Conservation (phyloP, 768 basidiomycete species). For the Boletus subcaerulescens region DNA sequence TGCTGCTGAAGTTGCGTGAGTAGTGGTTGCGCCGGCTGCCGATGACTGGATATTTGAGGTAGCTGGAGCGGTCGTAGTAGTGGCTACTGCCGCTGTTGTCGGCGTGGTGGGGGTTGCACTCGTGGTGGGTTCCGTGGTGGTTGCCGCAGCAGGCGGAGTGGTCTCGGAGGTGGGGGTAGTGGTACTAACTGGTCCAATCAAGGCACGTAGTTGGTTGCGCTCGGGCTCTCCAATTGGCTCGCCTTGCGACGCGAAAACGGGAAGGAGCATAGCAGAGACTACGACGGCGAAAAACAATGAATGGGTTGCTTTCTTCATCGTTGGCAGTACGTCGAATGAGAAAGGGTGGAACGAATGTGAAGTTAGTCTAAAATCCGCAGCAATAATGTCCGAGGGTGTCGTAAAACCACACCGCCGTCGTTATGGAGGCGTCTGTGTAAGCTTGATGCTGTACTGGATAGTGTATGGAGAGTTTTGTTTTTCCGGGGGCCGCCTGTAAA, state of each 20-base stretch:
- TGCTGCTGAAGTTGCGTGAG: conserved; percentile 3
- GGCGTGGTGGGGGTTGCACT: background rate
- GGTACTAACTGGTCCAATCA: background rate
- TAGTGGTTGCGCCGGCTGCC: background rate
- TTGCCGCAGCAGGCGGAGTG: background rate
- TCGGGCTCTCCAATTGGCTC: conserved; percentile 14
- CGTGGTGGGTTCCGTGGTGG: conserved; percentile 6
- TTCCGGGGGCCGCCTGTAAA: background rate
- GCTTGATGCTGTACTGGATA: background rate
- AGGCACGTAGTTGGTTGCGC: conserved; percentile 17
- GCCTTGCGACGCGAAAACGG: conserved; percentile 21
- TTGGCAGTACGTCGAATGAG: conserved; percentile 3
- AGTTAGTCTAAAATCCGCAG: conserved; percentile 26
- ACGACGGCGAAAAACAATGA: conserved; percentile 28
- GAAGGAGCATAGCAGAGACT: conserved; percentile 27
- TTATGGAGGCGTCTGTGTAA: conserved; percentile 4
- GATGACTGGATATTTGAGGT: conserved; percentile 4
- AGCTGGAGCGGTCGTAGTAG: conserved; percentile 14
- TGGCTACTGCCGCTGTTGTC: background rate
- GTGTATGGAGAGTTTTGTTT: background rate
- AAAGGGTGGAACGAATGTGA: conserved; percentile 19
- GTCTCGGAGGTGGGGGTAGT: background rate
- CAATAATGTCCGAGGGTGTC: conserved; percentile 8
- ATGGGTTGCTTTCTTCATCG: conserved; percentile 21
- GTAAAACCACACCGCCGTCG: conserved; percentile 10